Evolutionary conservation across 768 basidiomycete genomes (phyloP).

Genomic region (Termitomyces sp.): DNA sequence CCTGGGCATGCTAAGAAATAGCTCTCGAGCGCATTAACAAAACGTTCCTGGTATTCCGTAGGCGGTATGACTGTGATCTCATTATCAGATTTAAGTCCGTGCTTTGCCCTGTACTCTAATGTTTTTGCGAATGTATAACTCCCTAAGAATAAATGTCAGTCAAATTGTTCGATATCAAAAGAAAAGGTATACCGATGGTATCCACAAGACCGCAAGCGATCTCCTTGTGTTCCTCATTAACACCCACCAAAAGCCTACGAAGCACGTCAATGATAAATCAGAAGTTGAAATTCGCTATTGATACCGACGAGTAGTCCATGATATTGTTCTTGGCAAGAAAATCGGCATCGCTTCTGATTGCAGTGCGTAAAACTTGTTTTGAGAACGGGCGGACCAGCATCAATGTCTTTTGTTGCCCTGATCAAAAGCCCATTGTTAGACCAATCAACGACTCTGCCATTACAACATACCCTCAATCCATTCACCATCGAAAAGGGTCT

Average conservation of each 20-base stretch:
- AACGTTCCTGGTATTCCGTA: conserved; percentile 72
- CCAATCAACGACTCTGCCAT: background rate
- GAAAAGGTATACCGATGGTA: conserved; percentile 56
- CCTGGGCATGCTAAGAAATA: conserved; percentile 80
- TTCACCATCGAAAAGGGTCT: conserved; percentile 75
- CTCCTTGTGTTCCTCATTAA: conserved; percentile 60
- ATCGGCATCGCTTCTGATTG: conserved; percentile 64
- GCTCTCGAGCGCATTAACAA: conserved; percentile 62
- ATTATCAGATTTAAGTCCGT: conserved; percentile 61
- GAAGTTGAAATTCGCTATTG: background rate
- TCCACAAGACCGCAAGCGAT: conserved; percentile 80
- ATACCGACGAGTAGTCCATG: conserved; percentile 81
- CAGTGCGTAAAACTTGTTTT: conserved; percentile 64
- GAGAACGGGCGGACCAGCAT: conserved; percentile 69
- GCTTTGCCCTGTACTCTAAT: conserved; percentile 81
- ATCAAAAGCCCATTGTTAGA: background rate
- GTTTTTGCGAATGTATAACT: conserved; percentile 86
- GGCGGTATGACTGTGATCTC: conserved; percentile 81
- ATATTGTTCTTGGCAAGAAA: conserved; percentile 73
- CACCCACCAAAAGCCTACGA: conserved; percentile 60
- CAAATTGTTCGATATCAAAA: background rate
- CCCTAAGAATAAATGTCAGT: conserved; percentile 30
- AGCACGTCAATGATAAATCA: background rate
- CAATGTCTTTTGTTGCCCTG: conserved; percentile 60
- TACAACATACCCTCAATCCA: conserved; percentile 66